Base-by-base conservation (phyloP, 73 alveolate genomes). In the Stentor coeruleus region DNA sequence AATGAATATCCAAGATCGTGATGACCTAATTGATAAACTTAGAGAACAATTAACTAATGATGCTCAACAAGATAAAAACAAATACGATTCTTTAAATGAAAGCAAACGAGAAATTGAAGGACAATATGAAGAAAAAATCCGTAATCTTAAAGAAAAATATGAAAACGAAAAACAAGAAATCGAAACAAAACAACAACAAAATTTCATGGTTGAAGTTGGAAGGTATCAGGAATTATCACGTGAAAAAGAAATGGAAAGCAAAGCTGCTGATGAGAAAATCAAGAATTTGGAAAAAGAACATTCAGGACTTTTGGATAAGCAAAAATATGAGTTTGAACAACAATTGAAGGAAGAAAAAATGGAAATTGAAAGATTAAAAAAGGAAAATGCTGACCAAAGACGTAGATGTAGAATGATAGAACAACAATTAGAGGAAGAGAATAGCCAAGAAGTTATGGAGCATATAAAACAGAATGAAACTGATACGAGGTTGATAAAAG, bases 391-490 rank as follows among this genome's bases (percentile, higher is more conserved):
- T 37, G 83, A 75, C 15, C 58, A 26, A n/a, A 75, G 59, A 33
- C 33, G 33, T 37, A 82, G 84, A 38, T 73, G 79, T 33, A 36
- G 39, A 41, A 82, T 76, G 4, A 82, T 88, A 11, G 40, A 60
- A 35, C 66, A 59, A 73, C 77, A 86, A 57, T 79, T 81, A 39
- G 38, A 58, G 37, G 87, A 49, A 35, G 92, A 88, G 39, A 76
- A 76, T 36, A 86, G 91, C 89, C 87, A 86, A 6, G 93, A 87
- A 83, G 93, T 94, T 14, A 93, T 87, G 82, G 86, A 86, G 28
- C 84, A 91, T 35, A 91, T 86, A 59, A 93, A 89, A 76, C 84
- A 88, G 76, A 94, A 92, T 81, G 76, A 90, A 76, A 89, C 90
- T 42, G 93, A 94, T 35, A 84, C 91, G 2, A 83, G 84, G 15